Conservation (phyloP, 73 alveolate genomes). For the Tetrahymena elliotti region DNA sequence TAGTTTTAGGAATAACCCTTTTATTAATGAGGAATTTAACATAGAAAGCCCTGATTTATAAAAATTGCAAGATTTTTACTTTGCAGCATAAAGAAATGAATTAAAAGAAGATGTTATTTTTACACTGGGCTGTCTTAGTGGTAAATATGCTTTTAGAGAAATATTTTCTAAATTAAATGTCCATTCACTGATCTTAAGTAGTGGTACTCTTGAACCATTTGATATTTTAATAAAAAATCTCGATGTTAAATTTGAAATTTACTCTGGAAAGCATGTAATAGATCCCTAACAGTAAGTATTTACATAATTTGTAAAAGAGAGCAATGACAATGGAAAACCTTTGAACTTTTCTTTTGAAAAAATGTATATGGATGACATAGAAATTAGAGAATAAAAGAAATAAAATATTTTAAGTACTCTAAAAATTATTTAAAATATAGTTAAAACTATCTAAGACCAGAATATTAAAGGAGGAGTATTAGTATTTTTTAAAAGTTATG, state of each 20-base stretch:
- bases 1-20: not conserved
- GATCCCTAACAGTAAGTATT: not conserved
- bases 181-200: constrained; percentile 63
- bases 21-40: not conserved
- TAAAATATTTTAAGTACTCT: not conserved
- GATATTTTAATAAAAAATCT: not conserved
- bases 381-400: not conserved
- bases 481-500: not conserved
- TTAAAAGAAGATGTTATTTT: not conserved
- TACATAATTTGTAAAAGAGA: not conserved
- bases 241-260: not conserved
- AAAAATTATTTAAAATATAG: not conserved
- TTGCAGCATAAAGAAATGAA: not conserved
- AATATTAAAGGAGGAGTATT: not conserved
- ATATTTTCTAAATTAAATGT: not conserved
- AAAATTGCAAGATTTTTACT: not conserved
- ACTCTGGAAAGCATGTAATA: not conserved
- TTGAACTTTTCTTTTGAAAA: not conserved
- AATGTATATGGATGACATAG: not conserved
- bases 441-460: not conserved
- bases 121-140: not conserved
- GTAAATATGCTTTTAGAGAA: not conserved
- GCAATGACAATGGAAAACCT: not conserved
- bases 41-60: not conserved
- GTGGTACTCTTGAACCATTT: constrained; percentile 92